These are phyloP conservation scores for Cenchrus americanus DNA, from an alignment of 176 grass and related monocot species.

Conservation along the genomic window DNA sequence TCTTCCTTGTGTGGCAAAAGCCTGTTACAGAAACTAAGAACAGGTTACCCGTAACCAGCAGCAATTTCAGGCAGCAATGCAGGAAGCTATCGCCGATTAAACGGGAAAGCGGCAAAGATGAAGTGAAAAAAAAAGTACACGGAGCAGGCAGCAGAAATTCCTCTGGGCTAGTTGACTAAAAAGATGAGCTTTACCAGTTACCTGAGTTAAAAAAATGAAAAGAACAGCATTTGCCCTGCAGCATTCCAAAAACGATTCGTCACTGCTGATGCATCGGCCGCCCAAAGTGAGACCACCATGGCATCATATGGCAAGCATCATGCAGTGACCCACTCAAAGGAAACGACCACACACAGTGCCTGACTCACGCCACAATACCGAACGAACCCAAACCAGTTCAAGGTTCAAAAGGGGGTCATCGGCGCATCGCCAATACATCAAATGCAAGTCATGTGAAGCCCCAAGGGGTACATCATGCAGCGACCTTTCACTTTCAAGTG, in stretches of 20 bases:
- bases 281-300: slow-evolving; percentile 27
- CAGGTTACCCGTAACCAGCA: slow-evolving; percentile 35
- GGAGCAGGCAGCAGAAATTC: not conserved
- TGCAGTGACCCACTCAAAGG: slow-evolving; percentile 27
- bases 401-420: not conserved
- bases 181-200: slow-evolving; percentile 34
- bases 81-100: slow-evolving; percentile 10
- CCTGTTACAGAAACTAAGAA: slow-evolving; percentile 14
- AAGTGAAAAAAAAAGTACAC: slow-evolving; percentile 32
- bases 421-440: not conserved
- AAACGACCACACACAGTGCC: not conserved
- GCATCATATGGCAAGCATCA: slow-evolving; percentile 28
- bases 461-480: not conserved
- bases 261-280: not conserved
- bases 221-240: not conserved
- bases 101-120: slow-evolving; percentile 8
- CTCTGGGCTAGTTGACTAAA: not conserved
- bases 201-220: not conserved
- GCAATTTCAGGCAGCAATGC: slow-evolving; percentile 46
- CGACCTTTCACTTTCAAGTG: not conserved
- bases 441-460: not conserved
- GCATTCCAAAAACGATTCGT: slow-evolving; percentile 26
- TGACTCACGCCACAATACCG: not conserved
- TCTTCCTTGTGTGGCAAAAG: not conserved
- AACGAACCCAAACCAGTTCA: not conserved